Evolutionary conservation across 2,329 filamentous ascomycete species (phyloP), one percentile per base, ranked within the genome.

Genomic region (Nothophaeocryptopus gaeumannii): DNA sequence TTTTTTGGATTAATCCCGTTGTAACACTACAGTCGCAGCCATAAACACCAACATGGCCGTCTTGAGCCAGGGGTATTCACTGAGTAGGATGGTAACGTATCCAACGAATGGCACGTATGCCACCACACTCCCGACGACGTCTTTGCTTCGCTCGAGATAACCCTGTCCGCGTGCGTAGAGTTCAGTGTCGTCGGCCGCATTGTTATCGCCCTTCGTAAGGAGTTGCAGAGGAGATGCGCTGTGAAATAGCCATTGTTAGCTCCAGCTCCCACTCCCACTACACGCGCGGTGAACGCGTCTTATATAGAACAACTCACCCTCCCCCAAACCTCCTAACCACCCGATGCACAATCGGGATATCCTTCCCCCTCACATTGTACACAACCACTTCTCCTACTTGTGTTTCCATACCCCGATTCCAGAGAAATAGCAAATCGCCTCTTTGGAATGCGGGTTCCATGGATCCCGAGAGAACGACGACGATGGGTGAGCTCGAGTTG

Each of bases 121-220:
- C 9, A 93, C 77, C 5, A 97, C 93, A 60, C 88, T 95, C 39
- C 93, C 93, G 50, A 99, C 89, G 48, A 99, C 91, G 67, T 97
- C 92, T 66, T 86, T 81, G 30, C 53, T 52, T 51, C 93, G 82
- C 67, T 87, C 84, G 39, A 99, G 78, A 68, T 89, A 95, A 66
- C 89, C 88, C 72, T 99, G 92, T 13, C 87, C 89, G 34, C 78
- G 76, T 2, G 93, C 91, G 69, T 96, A 96, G 13, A 87, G 79
- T 67, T 96, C 91, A 12, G 89, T 95, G 69, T 99, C 93, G 70
- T 97, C 92, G 36, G 89, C 88, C 7, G 83, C 72, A 69, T 99
- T 99, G 78, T 97, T 99, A 74, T 99, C 93, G 59, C 93, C 93
- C 74, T 99, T 99, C 31, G 93, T 99, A 49, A 99, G 81, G 14